These are phyloP conservation scores for Medicago truncatula DNA, from an alignment of 306 rosid genomes.

Conservation along the genomic window MtrunA17r5.0-ANR NC_053048.1:45319501-45320000, in stretches of 20 bases:
- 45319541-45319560: background rate
- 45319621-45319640: slow-evolving; percentile 36
- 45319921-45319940: slow-evolving; percentile 16
- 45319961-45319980: slow-evolving; percentile 83
- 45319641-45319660: slow-evolving; percentile 38
- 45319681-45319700: background rate
- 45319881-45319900: slow-evolving; percentile 32
- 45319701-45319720: slow-evolving; percentile 55
- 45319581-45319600: background rate
- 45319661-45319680: background rate
- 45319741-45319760: slow-evolving; percentile 76
- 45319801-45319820: slow-evolving; percentile 55
- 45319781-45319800: slow-evolving; percentile 66
- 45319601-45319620: slow-evolving; percentile 25
- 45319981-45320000: slow-evolving; percentile 82
- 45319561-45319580: background rate
- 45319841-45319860: slow-evolving; percentile 32
- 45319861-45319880: slow-evolving; percentile 31
- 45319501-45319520: too few relatives aligned
- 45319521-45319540: too few relatives aligned
- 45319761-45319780: slow-evolving; percentile 34
- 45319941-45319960: slow-evolving; percentile 66
- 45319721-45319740: slow-evolving; percentile 65
- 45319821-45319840: slow-evolving; percentile 35
- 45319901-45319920: slow-evolving; percentile 31